Evolutionary conservation across 768 basidiomycete species (phyloP), one percentile per base, ranked within the genome.

Genomic region (Boletus rufocinnamomeus): DNA sequence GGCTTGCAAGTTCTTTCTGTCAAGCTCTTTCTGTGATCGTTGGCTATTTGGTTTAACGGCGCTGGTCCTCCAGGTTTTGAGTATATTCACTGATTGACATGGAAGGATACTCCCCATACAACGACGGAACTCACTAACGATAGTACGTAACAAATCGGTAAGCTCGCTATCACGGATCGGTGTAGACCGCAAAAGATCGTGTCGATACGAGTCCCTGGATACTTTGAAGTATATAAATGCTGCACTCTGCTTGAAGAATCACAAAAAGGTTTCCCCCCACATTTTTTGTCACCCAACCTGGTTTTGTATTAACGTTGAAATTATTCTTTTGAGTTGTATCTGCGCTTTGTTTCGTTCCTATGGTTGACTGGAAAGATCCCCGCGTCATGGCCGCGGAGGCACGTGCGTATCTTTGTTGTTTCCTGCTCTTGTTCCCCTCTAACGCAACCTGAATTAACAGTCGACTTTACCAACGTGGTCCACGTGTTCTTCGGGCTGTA

Each of bases 401-500:
- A 27, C 23, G 70, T 70, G 54, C 37, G 72, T 62, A 47, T 60
- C 43, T 35, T 51, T 30, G 25, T 40, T 10, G 16, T 41, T 59
- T 47, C 5, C 9, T 4, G 16, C 21, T 19, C 19, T 30, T 54
- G 28, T 43, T 38, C 34, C 34, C 27, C n/a, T 48, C 50, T 60
- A 19, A 58, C 50, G 35, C 53, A 35, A 57, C 46, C 43, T 45
- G 49, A 16, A 34, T 30, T 23, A 37, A 41, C 57, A 89, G 88
- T 75, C 54, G 79, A 80, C 50, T 87, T 88, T 65, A 75, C 75
- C 45, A 84, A 84, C 63, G 69, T 88, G 43, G 78, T 86, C 28
- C 85, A 86, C 63, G 74, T 76, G n/a, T 77, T 87, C 53, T 85
- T 84, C 60, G 88, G 88, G 19, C 70, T 86, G 50, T 86, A 87